A percentile compares a stretch with the other conserved stretches of the same genome.
These are phyloP conservation scores for Botryotinia globosa DNA, from an alignment of 2,329 filamentous ascomycete species.

Conservation along the genomic window DNA sequence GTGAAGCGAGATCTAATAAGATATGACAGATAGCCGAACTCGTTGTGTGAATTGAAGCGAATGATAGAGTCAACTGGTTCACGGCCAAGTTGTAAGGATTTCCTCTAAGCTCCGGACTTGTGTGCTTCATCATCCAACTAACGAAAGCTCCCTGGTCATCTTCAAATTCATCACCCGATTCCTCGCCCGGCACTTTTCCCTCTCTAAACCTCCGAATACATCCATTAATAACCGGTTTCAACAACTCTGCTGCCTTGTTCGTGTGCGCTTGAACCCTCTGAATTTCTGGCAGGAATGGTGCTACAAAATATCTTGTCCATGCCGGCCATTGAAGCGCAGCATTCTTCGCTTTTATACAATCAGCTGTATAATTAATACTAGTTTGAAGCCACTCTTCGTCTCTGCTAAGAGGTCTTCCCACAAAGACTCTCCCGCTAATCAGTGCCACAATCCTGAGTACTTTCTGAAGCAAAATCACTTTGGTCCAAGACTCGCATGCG, in stretches of 20 bases:
- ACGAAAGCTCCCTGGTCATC: not conserved
- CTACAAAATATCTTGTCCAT: not conserved
- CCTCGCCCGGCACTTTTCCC: not conserved
- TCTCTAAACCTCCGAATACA: not conserved
- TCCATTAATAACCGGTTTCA: not conserved
- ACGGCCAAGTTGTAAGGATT: not conserved
- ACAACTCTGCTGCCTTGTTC: not conserved
- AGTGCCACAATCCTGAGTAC: not conserved
- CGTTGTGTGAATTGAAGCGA: conserved; percentile 52
- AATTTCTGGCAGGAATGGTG: conserved; percentile 4
- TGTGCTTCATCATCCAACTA: conserved; percentile 5
- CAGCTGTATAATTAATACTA: not conserved
- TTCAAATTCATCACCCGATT: not conserved
- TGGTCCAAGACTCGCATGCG: conserved; percentile 28
- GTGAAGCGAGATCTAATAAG: conserved; percentile 51
- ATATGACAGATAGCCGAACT: conserved; percentile 46
- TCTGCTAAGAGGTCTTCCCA: conserved; percentile 10
- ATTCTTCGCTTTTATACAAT: not conserved
- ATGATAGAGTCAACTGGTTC: conserved; percentile 5
- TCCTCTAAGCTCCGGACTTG: not conserved
- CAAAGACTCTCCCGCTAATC: conserved; percentile 13
- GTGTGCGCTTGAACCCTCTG: not conserved
- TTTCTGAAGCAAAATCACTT: not conserved
- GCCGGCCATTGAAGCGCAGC: not conserved
- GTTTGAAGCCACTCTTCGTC: conserved; percentile 11